Base-by-base conservation (phyloP, 768 basidiomycete species). In the Lentinula detonsa region DNA sequence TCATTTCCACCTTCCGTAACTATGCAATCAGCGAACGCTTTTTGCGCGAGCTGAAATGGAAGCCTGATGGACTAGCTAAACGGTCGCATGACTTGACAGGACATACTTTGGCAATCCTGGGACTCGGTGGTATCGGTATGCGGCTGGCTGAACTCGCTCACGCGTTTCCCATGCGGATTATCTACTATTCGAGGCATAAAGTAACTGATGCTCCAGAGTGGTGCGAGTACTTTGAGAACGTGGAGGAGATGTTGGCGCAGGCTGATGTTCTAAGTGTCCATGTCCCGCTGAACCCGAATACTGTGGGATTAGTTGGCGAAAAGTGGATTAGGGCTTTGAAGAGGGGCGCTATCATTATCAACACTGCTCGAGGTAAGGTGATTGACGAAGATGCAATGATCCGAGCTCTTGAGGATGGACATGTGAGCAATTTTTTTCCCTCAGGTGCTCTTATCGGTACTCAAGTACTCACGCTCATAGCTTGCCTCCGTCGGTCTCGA, bases 281-380 rank as follows among this genome's bases (percentile, higher is more conserved):
- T 71, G 84, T 95, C 11, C 95, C 95, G 0, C 75, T 96, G 48
- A 82, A 85, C 55, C 68, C 77, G 15, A 85, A 92, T 23, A 98
- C 93, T 9, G 80, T 85, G 40, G 85, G 86, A 1, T 72, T 90
- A 8, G 86, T 95, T 1, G 85, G 85, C 10, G 88, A 91, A 71
- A 83, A 80, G 65, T 84, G 85, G 79, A 92, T 96, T 60, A 76
- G 87, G 53, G 77, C 79, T 65, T 76, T 96, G 77, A 95, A 90
- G 75, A 84, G 81, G 48, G 90, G 90, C 4, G 81, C 85, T 2
- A 80, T 93, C 57, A 81, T 95, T 67, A 82, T 95, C 63, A 95
- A 95, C 72, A 95, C 93, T 2, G 92, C 93, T 21, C 76, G 95
- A n/a, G 95, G 95, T 10, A 95, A 90, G 68, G 85, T 96, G 28